Conservation (phyloP, 331 rosid genomes). For the Spiraea crenata region DNA sequence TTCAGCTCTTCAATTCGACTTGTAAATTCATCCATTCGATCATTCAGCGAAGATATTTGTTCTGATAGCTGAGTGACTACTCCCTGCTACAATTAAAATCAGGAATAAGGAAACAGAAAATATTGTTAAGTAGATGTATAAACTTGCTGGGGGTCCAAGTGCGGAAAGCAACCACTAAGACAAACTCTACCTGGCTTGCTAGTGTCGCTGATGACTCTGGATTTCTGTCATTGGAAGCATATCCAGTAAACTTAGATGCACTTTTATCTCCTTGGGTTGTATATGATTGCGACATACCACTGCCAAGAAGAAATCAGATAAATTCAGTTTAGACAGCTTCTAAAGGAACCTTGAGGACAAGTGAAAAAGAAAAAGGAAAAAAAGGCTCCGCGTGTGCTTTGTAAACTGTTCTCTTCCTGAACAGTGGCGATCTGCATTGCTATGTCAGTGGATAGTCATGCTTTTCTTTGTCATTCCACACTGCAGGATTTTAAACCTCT, state of each 20-base stretch:
- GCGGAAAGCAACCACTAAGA: constrained; percentile 17
- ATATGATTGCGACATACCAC: constrained; percentile 85
- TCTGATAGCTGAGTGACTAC: constrained; percentile 73
- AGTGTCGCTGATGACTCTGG: constrained; percentile 47
- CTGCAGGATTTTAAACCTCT: no score
- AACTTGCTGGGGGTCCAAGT: neutral
- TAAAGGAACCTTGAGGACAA: constrained; percentile 7
- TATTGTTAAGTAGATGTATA: constrained; percentile 6
- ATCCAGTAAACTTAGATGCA: constrained; percentile 49
- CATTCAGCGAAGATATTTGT: constrained; percentile 86
- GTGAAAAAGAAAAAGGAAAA: neutral
- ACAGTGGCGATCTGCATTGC: constrained; percentile 8
- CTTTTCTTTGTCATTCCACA: no score
- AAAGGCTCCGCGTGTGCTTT: neutral
- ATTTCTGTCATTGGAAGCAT: constrained; percentile 54
- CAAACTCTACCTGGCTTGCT: constrained; percentile 59
- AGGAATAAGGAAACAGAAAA: constrained; percentile 11
- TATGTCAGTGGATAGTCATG: neutral
- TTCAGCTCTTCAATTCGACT: constrained; percentile 80
- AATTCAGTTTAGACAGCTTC: constrained; percentile 16
- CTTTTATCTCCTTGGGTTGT: constrained; percentile 80
- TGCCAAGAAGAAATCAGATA: constrained; percentile 36
- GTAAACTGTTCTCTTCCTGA: neutral
- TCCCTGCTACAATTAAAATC: constrained; percentile 43
- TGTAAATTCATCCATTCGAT: constrained; percentile 93